Percentiles rank a stretch among this genome's conserved stretches.
Conservation (phyloP, 768 basidiomycete genomes). For the Psilocybe cubensis region DNA sequence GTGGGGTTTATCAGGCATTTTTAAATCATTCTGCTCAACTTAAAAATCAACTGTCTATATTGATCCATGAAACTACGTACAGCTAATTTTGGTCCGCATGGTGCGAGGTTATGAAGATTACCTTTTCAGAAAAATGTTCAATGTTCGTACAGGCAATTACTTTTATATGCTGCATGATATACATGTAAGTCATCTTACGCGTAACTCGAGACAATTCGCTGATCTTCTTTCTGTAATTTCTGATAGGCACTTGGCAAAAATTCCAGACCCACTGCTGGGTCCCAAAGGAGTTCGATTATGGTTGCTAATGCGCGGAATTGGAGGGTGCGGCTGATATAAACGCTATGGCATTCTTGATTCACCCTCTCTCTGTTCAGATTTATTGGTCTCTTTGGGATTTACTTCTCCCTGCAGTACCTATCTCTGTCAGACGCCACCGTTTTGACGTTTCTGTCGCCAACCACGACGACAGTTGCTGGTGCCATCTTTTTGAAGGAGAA, state of each 20-base stretch:
- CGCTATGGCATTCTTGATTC: background rate
- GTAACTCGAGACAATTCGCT: constrained; percentile 39
- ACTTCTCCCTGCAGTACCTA: constrained; percentile 72
- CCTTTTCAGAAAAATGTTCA: background rate
- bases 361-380: constrained; percentile 49
- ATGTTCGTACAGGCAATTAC: background rate
- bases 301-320: constrained; percentile 59
- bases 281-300: constrained; percentile 69
- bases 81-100: constrained; percentile 14
- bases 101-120: constrained; percentile 36
- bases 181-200: constrained; percentile 31
- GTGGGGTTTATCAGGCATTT: constrained; percentile 29
- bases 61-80: background rate
- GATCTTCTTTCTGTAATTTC: background rate
- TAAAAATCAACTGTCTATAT: background rate
- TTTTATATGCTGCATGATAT: constrained; percentile 56
- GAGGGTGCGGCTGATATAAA: constrained; percentile 47
- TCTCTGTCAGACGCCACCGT: constrained; percentile 79
- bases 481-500: constrained; percentile 60
- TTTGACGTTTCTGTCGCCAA: constrained; percentile 74
- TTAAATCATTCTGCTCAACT: no score
- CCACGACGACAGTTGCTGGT: constrained; percentile 62
- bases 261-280: constrained; percentile 61
- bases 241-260: constrained; percentile 1
- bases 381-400: constrained; percentile 66